Base-by-base conservation (phyloP, 2,329 filamentous ascomycete species). In the Neurospora sp. region DNA sequence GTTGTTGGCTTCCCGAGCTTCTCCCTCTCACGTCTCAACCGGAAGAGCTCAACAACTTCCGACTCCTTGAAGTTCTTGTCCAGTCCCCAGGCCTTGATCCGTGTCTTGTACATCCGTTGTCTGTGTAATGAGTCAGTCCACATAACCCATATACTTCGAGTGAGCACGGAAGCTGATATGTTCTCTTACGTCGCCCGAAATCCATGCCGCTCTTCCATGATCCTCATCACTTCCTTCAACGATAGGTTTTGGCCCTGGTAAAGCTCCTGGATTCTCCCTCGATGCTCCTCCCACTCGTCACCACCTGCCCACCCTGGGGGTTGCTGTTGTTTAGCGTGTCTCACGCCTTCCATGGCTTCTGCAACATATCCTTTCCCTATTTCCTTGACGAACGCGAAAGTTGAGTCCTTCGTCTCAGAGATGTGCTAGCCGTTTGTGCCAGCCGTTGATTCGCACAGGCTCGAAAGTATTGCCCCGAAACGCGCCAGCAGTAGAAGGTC, bases 21-120 rank as follows among this genome's bases (percentile, higher is more conserved):
- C 36, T 73, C 72, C 40, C 72, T 57, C 43, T 73, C 72, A 3
- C 69, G 68, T 52, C 67, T 67, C n/a, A 73, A 46, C 12, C 72
- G 72, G 43, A 70, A 72, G 6, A 73, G 71, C 67, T 73, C 71
- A 11, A 73, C 71, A 8, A 73, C 72, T 43, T 73, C 72, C 17
- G 69, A 70, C 66, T 73, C 70, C 57, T 72, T 72, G 67, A 72
- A 72, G 67, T 73, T 73, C 66, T 73, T 73, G 43, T 72, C 72
- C 43, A 73, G 69, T 10, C 72, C 72, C 72, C 72, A 73, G n/a
- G 70, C 68, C 39, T 72, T 73, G 39, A 73, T 71, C 3, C 72
- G 67, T 6, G 71, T 73, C 17, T 73, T 73, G 69, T 73, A 73
- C 72, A 73, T 73, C 67, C 72, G 66, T 43, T 72, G 71, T 37